Evolutionary conservation across 2,329 filamentous ascomycete genomes (phyloP), one percentile per base, ranked within the genome.

Genomic region (Emergomyces africanus): DNA sequence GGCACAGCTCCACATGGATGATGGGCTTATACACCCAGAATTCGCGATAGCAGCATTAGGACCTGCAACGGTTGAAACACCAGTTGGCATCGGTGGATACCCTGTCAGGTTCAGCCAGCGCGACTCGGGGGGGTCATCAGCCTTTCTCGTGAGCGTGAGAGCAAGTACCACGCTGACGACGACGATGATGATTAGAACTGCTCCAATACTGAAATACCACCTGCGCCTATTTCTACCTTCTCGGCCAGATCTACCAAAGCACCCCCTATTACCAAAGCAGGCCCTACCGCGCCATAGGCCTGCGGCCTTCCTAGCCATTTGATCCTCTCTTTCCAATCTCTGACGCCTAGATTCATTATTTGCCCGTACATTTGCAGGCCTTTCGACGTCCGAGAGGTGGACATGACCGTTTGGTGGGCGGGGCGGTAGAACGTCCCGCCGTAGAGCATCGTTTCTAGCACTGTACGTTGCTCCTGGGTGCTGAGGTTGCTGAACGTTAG

Each of bases 11-110:
- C 91, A 97, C 58, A 94, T 72, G 0, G 87, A 88, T 3, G 83
- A 78, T 0, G 87, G 87, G 8, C 79, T 76, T 3, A 91, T 84
- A 65, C 91, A 97, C 6, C 81, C 83, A 25, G 82, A 82, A 58
- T 83, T 80, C n/a, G 82, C 75, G 1, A 80, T 74, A 0, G 81
- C 80, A 55, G 87, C 84, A 64, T 88, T 82, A 0, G 90, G 83
- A 5, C 86, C 87, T 18, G 88, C 82, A 18, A 96, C 81, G 0
- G 89, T 95, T 61, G 89, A 80, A 20, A 92, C 80, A 0, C 91
- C 92, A 0, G 88, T 92, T 1, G 89, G 89, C 67, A 96, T 89
- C 0, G 90, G 87, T 20, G 91, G 91, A 65, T 89, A 96, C 56
- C 85, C 84, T 0, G 91, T 95, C 62, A 95, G 71, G 68, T 95